phyloP scores from a whole-genome alignment of 2,329 filamentous ascomycete genomes.

The Sporothrix inflata region DNA sequence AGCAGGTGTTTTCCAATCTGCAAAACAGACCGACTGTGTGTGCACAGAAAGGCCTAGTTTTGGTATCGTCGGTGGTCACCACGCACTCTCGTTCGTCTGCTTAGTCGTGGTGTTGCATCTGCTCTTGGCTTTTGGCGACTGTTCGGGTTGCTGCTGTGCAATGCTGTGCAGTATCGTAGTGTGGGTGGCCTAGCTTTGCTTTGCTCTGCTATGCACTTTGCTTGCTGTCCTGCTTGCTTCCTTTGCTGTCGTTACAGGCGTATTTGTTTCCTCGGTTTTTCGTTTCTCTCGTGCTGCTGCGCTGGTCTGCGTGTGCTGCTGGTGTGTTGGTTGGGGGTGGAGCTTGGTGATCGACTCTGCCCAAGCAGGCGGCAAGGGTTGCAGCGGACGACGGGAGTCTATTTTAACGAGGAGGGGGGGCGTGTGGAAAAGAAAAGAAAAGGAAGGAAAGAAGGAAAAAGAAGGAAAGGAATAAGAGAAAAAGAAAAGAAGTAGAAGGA shows the following conservation, averaged over 20 bases:
- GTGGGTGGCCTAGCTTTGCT: background rate
- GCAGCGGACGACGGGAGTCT: constrained; percentile 26
- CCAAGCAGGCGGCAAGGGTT: constrained; percentile 30
- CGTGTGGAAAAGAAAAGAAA: constrained; percentile 6
- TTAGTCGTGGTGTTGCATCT: constrained; percentile 26
- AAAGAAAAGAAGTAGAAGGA: background rate
- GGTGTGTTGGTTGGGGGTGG: constrained; percentile 19
- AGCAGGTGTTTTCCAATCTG: constrained; percentile 1
- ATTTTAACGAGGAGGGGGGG: constrained; percentile 10
- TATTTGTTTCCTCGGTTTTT: constrained; percentile 12
- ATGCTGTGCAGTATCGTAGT: constrained; percentile 3
- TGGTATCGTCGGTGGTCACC: constrained; percentile 25
- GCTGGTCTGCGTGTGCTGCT: background rate
- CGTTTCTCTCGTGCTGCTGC: constrained; percentile 13
- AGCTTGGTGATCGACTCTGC: constrained; percentile 25
- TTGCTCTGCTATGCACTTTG: background rate
- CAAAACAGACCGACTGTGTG: background rate
- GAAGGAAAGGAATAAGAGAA: background rate
- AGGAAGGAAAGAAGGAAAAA: background rate
- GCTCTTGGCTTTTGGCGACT: background rate
- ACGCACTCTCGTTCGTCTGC: constrained; percentile 5
- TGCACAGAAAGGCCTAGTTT: constrained; percentile 8
- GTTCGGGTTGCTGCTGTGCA: constrained; percentile 19
- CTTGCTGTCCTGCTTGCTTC: background rate
- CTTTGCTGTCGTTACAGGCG: background rate